phyloP scores from a whole-genome alignment of 176 grass and related monocot species.

The Thalia dealbata region DNA sequence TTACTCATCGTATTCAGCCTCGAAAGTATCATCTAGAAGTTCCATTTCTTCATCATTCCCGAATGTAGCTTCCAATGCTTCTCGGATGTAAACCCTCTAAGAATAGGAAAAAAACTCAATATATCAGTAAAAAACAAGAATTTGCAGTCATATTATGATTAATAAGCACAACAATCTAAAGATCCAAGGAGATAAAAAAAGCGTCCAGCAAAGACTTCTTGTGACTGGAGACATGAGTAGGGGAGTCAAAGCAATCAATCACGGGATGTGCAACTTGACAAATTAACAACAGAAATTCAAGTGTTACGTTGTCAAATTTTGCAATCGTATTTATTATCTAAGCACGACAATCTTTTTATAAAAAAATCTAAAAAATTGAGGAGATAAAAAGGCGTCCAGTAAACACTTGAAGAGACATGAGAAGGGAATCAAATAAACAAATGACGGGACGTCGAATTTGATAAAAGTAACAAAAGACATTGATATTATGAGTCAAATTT shows the following conservation, averaged over 20 bases:
- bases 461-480: no score
- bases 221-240: not conserved
- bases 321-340: no score
- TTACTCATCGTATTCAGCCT: slow-evolving; percentile 30
- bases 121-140: slow-evolving; percentile 1
- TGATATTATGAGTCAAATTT: no score
- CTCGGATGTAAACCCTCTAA: slow-evolving; percentile 52
- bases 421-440: no score
- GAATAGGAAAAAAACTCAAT: slow-evolving; percentile 19
- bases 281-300: not conserved
- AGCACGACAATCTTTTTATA: no score
- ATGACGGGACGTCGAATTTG: no score
- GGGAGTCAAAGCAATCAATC: not conserved
- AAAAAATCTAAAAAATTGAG: no score
- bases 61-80: slow-evolving; percentile 53
- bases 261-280: not conserved
- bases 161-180: not conserved
- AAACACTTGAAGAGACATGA: no score
- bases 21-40: slow-evolving; percentile 26
- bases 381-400: no score
- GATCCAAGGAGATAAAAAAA: not conserved
- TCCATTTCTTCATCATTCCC: slow-evolving; percentile 33
- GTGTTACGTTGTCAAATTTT: not conserved
- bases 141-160: not conserved
- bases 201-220: not conserved